Conservation (phyloP, 345 rosid genomes). For the Eucalyptus globulus region DNA sequence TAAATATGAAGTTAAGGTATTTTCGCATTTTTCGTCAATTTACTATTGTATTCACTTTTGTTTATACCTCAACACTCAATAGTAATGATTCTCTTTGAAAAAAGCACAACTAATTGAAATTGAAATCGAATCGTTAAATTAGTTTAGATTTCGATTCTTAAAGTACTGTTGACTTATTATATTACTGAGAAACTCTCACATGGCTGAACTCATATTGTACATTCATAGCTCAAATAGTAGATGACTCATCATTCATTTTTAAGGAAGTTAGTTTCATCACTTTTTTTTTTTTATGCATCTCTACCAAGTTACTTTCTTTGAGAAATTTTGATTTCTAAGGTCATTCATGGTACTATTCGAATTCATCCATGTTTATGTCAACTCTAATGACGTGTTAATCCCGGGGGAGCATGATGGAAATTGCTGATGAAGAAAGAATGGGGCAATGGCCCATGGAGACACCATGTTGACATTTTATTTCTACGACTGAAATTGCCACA, state of each 20-base stretch:
- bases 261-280: background rate
- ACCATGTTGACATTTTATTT: background rate
- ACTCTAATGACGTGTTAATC: background rate
- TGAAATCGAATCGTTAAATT: background rate
- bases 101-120: background rate
- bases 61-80: background rate
- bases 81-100: background rate
- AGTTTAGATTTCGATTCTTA: background rate
- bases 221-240: background rate
- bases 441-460: background rate
- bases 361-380: background rate
- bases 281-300: background rate
- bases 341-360: background rate
- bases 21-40: background rate
- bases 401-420: background rate
- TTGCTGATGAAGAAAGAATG: background rate
- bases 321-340: background rate
- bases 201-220: background rate
- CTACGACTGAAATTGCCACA: background rate
- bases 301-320: background rate
- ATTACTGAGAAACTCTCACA: background rate
- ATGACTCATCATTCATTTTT: background rate
- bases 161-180: background rate
- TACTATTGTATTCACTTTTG: rapidly evolving
- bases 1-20: background rate